phyloP scores from a whole-genome alignment of 2,329 filamentous ascomycete genomes.

The Fonsecaea multimorphosa region DNA sequence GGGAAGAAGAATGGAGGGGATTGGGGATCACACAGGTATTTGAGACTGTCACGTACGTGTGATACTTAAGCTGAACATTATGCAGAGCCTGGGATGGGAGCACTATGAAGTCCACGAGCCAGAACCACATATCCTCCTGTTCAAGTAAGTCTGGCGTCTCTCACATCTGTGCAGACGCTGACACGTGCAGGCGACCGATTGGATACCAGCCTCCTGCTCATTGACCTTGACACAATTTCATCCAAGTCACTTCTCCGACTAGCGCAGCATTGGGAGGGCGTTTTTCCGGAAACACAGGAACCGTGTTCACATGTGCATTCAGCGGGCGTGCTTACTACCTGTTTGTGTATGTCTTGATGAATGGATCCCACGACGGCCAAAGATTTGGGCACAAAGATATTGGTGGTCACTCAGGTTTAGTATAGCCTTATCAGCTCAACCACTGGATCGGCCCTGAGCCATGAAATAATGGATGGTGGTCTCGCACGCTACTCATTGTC shows the following conservation, averaged over 20 bases:
- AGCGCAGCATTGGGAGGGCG: conserved; percentile 39
- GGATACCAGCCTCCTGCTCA: conserved; percentile 75
- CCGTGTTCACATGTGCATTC: conserved; percentile 32
- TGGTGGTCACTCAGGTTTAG: conserved; percentile 31
- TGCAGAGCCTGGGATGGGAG: conserved; percentile 94
- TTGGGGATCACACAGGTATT: conserved; percentile 94
- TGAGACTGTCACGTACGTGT: background rate
- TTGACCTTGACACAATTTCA: conserved; percentile 40
- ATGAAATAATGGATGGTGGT: conserved; percentile 6
- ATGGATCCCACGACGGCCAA: conserved; percentile 21
- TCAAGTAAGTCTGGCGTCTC: conserved; percentile 74
- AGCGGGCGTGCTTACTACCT: conserved; percentile 36
- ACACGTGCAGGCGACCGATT: conserved; percentile 70
- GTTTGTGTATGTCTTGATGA: conserved; percentile 34
- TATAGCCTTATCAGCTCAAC: conserved; percentile 23
- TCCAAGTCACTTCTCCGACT: conserved; percentile 20
- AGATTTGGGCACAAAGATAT: conserved; percentile 29
- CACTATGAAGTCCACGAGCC: conserved; percentile 99
- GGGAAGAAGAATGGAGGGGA: conserved; percentile 98
- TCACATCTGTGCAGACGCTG: conserved; percentile 33
- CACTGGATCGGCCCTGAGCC: background rate
- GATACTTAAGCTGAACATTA: conserved; percentile 27
- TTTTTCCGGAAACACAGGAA: conserved; percentile 31
- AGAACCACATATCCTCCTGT: conserved; percentile 95
- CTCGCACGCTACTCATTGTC: background rate